phyloP scores from a whole-genome alignment of 2,329 filamentous ascomycete genomes.

The Verticillium isaacii region DNA sequence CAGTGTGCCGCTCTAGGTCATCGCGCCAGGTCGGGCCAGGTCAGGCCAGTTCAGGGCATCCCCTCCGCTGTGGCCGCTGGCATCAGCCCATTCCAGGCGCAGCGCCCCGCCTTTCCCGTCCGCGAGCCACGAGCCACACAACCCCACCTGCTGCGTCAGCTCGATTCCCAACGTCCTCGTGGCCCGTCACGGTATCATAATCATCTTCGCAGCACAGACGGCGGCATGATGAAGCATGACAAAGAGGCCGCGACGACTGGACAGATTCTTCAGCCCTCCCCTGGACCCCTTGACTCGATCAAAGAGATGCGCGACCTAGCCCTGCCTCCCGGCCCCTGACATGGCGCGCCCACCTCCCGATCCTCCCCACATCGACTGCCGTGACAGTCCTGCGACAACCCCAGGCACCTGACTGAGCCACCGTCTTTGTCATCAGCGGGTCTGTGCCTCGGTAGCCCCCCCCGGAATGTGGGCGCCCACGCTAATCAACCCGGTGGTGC shows the following conservation, averaged over 20 bases:
- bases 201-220: no score
- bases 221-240: neutral
- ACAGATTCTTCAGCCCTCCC: neutral
- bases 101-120: neutral
- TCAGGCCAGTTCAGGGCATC: neutral
- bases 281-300: neutral
- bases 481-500: no score
- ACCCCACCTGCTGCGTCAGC: neutral
- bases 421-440: neutral
- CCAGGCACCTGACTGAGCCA: neutral
- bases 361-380: neutral
- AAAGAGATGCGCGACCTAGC: neutral
- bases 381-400: neutral
- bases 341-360: neutral
- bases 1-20: neutral
- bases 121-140: neutral
- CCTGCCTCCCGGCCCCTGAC: neutral
- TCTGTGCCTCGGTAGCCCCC: neutral
- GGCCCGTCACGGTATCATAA: no score
- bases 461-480: neutral
- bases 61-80: neutral
- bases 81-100: neutral
- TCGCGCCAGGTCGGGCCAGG: neutral
- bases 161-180: neutral
- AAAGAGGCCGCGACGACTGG: neutral